Base-by-base conservation (phyloP, 371 early-diverging fungal species). In the Mortierella sp. region DNA sequence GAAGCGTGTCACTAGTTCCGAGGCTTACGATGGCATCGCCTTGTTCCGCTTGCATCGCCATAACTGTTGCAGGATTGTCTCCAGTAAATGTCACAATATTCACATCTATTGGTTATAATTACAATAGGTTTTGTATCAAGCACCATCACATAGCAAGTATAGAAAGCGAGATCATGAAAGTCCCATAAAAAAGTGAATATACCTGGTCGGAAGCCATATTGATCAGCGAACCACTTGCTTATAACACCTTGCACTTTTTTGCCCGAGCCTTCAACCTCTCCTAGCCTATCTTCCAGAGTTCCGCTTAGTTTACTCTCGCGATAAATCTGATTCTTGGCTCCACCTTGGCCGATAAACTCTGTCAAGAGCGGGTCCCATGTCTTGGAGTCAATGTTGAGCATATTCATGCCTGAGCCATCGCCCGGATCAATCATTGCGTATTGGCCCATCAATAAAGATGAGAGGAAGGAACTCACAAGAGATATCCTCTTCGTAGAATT, bases 401-500 rank as follows among this genome's bases (percentile, higher is more conserved):
- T 72, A 69, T 96, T 96, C 85, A 94, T 96, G 1, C 96, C 96
- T 15, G 93, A 91, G 0, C 90, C 96, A 75, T 96, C 96, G 5
- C 91, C 86, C 3, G 86, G 83, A 76, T 96, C 96, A 10, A 95
- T 89, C 22, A 91, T 88, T 0, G 89, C 88, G 31, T 87, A 84
- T 0, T 79, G 29, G 1, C 93, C 94, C 4, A 90, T 58, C 9
- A 96, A 78, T n/a, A 96, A 63, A 3, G 91, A 88, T 1, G 93
- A 86, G 9, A 89, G 68, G 63, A 94, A 92, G 2, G 94, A 94
- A 47, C 91, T 91, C 13, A 94, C 93, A 2, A 96, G 85, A 0
- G 90, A 89, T 15, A 95, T 92, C 12, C 89, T 83, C 15, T 68
- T 83, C 6, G 92, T 90, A 2, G 68, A 62, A 2, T 35, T 26